A percentile compares a stretch with the other conserved stretches of the same genome.
Conservation (phyloP, 148 eudicot species). For the Chenopodium album region DNA sequence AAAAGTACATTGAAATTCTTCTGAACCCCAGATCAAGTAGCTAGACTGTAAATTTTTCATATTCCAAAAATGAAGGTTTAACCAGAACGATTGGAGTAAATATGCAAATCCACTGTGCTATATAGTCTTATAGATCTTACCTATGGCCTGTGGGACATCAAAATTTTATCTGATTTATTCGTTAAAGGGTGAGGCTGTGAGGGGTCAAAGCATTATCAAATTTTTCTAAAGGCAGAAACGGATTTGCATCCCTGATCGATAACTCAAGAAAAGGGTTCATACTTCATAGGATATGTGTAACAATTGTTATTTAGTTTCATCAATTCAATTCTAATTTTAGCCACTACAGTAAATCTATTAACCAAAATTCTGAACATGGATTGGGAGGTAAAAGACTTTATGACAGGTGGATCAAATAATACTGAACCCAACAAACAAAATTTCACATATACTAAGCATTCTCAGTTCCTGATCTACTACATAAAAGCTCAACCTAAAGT, state of each 20-base stretch:
- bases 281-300: background rate
- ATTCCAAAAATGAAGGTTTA: background rate
- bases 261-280: background rate
- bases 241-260: background rate
- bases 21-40: background rate
- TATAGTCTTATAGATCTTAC: background rate
- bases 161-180: background rate
- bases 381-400: too few species aligned
- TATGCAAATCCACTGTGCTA: background rate
- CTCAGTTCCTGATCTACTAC: background rate
- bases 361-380: background rate
- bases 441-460: background rate
- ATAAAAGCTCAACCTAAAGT: background rate
- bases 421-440: background rate
- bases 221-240: background rate
- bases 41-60: background rate
- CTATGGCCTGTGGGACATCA: background rate
- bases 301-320: background rate
- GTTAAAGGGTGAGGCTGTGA: too few species aligned
- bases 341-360: background rate
- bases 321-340: background rate
- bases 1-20: background rate
- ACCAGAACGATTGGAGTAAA: too few species aligned
- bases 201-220: too few species aligned
- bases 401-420: background rate